Evolutionary conservation across 2,329 filamentous ascomycete species (phyloP), one percentile per base, ranked within the genome.

Genomic region (Botrytis medusae): DNA sequence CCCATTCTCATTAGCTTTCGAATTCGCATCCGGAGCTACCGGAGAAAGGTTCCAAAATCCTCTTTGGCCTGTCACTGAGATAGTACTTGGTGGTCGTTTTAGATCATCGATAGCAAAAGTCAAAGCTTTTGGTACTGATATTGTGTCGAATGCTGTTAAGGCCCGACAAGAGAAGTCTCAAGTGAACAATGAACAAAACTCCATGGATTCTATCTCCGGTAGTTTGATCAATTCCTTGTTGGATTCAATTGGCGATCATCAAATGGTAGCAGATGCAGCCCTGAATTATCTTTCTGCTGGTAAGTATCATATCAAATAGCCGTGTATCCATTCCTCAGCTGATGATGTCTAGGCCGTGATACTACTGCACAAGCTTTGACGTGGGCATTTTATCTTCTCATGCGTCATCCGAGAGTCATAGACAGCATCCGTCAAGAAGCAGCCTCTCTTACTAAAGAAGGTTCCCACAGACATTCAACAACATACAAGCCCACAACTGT

Each of bases 41-140:
- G 87, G 88, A 3, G 84, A 88, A 69, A 85, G 90, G 7, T 91
- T 92, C 74, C 89, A 91, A 79, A 91, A 91, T 75, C 90, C 90
- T 0, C 81, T 91, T 0, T 92, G 89, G 87, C 83, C 82, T 54
- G 42, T 90, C 62, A 91, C 87, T 2, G 90, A 91, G 77, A 73
- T 85, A 0, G 79, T 90, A n/a, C 82, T 85, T 4, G 85, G 87
- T 2, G 75, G 78, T 22, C 81, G 79, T 40, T 84, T 91, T 68
- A 85, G 87, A 72, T 81, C 80, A 6, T 85, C 87, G 1, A 80
- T 91, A 5, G 76, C 79, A 29, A 81, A 83, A 9, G 85, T 91
- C 61, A 87, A 87, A 74, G 81, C 81, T 0, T 90, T 89, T 77
- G 89, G 90, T n/a, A 79, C 82, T 2, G 81, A 82, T 32, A 90